Conservation (phyloP, 768 basidiomycete genomes). For the Mycena alexandri region DNA sequence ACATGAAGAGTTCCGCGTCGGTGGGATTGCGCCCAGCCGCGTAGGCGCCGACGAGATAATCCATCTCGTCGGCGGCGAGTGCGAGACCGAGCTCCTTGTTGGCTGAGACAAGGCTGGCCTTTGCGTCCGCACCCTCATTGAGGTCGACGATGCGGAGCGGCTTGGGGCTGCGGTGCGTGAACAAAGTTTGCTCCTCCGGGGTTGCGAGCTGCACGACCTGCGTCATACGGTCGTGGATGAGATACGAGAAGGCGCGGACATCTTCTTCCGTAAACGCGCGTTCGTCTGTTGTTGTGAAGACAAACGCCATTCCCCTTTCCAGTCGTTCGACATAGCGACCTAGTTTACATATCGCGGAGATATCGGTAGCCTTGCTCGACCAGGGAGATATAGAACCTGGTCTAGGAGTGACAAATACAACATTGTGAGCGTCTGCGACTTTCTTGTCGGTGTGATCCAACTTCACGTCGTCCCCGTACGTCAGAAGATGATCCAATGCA, state of each 20-base stretch:
- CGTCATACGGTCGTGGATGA: slow-evolving; percentile 97
- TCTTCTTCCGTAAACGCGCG: slow-evolving; percentile 58
- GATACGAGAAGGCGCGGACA: slow-evolving; percentile 69
- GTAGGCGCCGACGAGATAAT: slow-evolving; percentile 92
- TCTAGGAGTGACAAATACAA: slow-evolving; percentile 84
- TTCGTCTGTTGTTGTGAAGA: slow-evolving; percentile 63
- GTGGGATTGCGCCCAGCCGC: slow-evolving; percentile 91
- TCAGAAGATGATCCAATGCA: slow-evolving; percentile 78
- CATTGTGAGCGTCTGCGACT: slow-evolving; percentile 53
- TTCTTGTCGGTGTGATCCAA: slow-evolving; percentile 57
- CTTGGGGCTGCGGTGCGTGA: slow-evolving; percentile 71
- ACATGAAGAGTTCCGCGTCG: slow-evolving; percentile 99
- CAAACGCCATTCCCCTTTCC: slow-evolving; percentile 85
- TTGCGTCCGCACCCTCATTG: slow-evolving; percentile 55
- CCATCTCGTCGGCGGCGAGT: slow-evolving; percentile 88
- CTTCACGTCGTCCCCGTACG: slow-evolving; percentile 85
- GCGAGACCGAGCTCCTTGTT: slow-evolving; percentile 93
- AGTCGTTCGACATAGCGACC: slow-evolving; percentile 78
- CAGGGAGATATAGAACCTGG: slow-evolving; percentile 96
- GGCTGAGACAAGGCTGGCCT: slow-evolving; percentile 75
- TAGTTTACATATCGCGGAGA: slow-evolving; percentile 88
- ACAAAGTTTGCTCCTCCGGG: slow-evolving; percentile 71
- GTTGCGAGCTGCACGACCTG: slow-evolving; percentile 73
- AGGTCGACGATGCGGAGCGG: slow-evolving; percentile 83
- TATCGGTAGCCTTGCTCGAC: slow-evolving; percentile 99